phyloP scores from a whole-genome alignment of 306 rosid species.

The Senna tora region DNA sequence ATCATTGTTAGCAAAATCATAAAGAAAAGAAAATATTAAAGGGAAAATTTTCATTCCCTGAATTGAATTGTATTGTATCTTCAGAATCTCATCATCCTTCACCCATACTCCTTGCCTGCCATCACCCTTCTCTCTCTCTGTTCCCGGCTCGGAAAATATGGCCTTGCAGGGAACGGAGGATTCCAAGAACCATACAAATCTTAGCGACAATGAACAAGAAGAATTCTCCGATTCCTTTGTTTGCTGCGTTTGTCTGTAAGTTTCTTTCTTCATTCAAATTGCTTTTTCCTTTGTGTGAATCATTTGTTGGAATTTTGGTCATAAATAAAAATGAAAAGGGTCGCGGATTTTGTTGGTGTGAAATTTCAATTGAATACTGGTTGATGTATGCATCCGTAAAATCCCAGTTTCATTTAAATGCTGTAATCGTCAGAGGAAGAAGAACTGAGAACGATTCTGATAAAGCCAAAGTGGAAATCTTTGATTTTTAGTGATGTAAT shows the following conservation, averaged over 20 bases:
- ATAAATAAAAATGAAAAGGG: not conserved
- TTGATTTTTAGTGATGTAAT: not conserved
- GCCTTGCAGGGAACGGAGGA: slow-evolving; percentile 37
- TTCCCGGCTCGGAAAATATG: slow-evolving; percentile 8
- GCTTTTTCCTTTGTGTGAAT: not conserved
- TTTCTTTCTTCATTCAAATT: slow-evolving; percentile 21
- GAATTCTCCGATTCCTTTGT: slow-evolving; percentile 57
- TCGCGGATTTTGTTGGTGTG: not conserved
- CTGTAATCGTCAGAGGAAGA: slow-evolving; percentile 5
- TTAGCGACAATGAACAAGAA: slow-evolving; percentile 42
- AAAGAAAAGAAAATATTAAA: too few species aligned
- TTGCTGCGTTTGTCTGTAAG: slow-evolving; percentile 82
- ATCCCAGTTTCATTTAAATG: slow-evolving; percentile 17
- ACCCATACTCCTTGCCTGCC: not conserved
- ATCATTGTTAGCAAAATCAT: too few species aligned
- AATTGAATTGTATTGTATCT: not conserved
- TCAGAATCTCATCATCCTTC: not conserved
- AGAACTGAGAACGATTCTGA: not conserved
- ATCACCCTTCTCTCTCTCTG: slow-evolving; percentile 21
- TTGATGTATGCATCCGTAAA: slow-evolving; percentile 8
- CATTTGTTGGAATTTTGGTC: not conserved
- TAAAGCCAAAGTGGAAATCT: slow-evolving; percentile 8
- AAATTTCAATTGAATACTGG: slow-evolving; percentile 10
- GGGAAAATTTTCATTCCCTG: not conserved
- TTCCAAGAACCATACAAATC: slow-evolving; percentile 35